Evolutionary conservation across 129 eudicot species (phyloP).

Genomic region (Tagetes erecta): DNA sequence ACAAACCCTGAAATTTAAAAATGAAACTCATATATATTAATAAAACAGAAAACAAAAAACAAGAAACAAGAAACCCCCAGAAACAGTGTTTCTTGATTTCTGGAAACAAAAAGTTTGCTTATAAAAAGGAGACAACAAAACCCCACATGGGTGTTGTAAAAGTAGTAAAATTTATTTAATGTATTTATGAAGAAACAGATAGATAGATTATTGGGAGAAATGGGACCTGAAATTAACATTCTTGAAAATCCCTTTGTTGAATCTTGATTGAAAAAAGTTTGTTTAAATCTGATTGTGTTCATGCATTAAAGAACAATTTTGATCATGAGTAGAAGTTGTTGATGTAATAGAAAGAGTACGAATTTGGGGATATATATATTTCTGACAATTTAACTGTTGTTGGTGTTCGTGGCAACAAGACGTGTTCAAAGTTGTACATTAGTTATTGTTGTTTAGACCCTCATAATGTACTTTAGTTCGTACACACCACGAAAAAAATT

Average conservation of each 20-base stretch:
- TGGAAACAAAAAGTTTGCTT: constrained; percentile 39
- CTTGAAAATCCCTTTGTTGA: constrained; percentile 13
- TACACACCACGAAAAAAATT: neutral
- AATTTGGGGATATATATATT: constrained; percentile 18
- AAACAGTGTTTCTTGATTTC: constrained; percentile 44
- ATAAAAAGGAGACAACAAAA: constrained; percentile 38
- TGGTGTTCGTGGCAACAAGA: constrained; percentile 25
- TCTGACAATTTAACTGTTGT: constrained; percentile 17
- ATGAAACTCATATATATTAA: constrained; percentile 14
- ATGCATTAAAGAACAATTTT: constrained; percentile 21
- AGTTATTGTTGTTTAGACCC: constrained; percentile 15
- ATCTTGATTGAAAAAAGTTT: neutral
- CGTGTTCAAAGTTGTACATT: constrained; percentile 14
- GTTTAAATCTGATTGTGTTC: constrained; percentile 18
- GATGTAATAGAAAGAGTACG: constrained; percentile 20
- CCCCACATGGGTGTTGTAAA: constrained; percentile 43
- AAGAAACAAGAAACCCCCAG: constrained; percentile 9
- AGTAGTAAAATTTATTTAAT: constrained; percentile 33
- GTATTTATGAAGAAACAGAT: constrained; percentile 32
- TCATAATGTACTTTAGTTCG: neutral
- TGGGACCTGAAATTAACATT: constrained; percentile 38
- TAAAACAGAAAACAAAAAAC: neutral
- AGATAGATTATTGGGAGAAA: neutral
- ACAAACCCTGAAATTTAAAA: constrained; percentile 8
- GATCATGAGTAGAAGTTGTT: constrained; percentile 11